These are phyloP conservation scores for Colletotrichum siamense DNA, from an alignment of 2,329 filamentous ascomycete genomes.

Conservation along the genomic window DNA sequence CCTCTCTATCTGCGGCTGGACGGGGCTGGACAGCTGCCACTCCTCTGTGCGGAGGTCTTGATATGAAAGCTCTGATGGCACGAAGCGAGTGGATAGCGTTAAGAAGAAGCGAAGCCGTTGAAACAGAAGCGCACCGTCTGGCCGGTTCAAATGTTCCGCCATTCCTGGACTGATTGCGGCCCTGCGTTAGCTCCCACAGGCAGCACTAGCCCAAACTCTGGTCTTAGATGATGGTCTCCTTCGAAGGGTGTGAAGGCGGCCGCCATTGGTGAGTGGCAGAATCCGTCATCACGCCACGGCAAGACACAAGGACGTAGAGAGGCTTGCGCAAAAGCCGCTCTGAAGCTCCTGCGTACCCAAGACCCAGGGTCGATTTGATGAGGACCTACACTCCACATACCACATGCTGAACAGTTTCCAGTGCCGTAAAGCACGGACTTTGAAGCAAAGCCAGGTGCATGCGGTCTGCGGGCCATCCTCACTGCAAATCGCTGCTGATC, in stretches of 20 bases:
- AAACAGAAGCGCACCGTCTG: slow-evolving; percentile 15
- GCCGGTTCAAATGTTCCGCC: slow-evolving; percentile 3
- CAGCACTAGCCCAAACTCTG: neutral
- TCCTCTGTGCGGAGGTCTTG: neutral
- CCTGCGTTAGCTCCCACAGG: slow-evolving; percentile 8
- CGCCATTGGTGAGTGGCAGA: neutral
- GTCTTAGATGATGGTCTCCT: slow-evolving; percentile 4
- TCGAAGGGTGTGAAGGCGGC: neutral
- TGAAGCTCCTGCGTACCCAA: neutral
- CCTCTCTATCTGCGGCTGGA: neutral
- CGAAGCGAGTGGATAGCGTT: neutral
- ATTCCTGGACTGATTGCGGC: neutral
- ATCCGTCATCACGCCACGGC: slow-evolving; percentile 11
- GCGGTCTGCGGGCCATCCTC: neutral
- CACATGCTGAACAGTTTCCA: neutral
- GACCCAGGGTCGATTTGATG: slow-evolving; percentile 6
- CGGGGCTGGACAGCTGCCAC: neutral
- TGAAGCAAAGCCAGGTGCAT: neutral
- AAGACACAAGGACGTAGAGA: slow-evolving; percentile 5
- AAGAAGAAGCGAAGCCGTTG: slow-evolving; percentile 8
- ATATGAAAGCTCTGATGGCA: neutral
- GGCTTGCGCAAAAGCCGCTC: slow-evolving; percentile 6
- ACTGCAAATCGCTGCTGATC: neutral
- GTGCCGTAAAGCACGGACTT: neutral
- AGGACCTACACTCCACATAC: slow-evolving; percentile 7